Evolutionary conservation across 164 flowering plant species (phyloP).

Genomic region (Houttuynia cordata): DNA sequence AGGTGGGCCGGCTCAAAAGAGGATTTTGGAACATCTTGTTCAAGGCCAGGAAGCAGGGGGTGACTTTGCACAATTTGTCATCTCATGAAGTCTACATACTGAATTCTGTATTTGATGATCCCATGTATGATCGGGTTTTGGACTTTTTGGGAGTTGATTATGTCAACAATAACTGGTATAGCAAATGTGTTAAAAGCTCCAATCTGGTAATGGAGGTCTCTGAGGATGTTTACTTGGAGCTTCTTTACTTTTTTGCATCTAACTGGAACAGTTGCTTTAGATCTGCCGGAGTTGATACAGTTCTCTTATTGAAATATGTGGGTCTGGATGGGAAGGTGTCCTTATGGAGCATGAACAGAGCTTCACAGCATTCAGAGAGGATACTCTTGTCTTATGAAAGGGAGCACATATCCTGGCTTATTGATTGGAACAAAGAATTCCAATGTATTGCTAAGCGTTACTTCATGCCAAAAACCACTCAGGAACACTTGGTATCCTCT

Average conservation of each 20-base stretch:
- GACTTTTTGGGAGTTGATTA: constrained; percentile 12
- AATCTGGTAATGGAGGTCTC: constrained; percentile 9
- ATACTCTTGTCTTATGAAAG: constrained; percentile 1
- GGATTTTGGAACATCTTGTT: constrained; percentile 19
- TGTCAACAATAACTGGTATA: constrained; percentile 7
- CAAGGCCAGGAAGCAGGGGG: constrained; percentile 18
- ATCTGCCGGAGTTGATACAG: constrained; percentile 1
- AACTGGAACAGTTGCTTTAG: background rate
- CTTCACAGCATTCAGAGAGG: background rate
- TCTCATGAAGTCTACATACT: constrained; percentile 14
- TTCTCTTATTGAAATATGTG: constrained; percentile 10
- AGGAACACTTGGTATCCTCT: constrained; percentile 2
- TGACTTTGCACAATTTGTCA: constrained; percentile 16
- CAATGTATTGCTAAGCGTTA: constrained; percentile 4
- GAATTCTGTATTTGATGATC: constrained; percentile 4
- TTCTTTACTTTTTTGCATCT: constrained; percentile 16
- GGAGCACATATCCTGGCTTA: constrained; percentile 10
- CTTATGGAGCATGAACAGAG: constrained; percentile 2
- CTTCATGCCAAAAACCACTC: constrained; percentile 11
- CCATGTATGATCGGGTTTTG: constrained; percentile 5
- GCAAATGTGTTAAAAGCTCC: constrained; percentile 6
- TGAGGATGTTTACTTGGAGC: constrained; percentile 11
- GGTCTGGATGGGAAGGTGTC: constrained; percentile 2
- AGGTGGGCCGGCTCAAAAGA: constrained; percentile 15
- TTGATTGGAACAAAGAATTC: constrained; percentile 16